Conservation (phyloP, 1,139 yeast species). For the Suhomyces bokatorum region DNA sequence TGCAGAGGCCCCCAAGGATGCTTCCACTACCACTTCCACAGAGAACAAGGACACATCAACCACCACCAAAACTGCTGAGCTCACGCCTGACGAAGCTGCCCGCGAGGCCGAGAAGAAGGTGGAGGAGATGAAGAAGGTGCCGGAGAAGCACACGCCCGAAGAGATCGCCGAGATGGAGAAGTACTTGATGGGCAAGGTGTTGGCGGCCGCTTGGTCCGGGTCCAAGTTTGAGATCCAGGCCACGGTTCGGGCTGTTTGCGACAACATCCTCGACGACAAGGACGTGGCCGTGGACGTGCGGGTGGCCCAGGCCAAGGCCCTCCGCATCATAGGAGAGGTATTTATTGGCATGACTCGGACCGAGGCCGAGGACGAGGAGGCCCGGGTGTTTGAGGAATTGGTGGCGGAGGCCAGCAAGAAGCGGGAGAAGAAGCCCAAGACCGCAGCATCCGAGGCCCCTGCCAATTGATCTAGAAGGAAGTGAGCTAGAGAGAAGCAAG, state of each 20-base stretch:
- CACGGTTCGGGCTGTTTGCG: slow-evolving; percentile 87
- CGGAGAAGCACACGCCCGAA: slow-evolving; percentile 69
- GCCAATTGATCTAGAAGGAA: no score
- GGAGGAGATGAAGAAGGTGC: slow-evolving; percentile 21
- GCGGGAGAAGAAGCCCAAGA: slow-evolving; percentile 51
- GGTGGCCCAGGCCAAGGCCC: slow-evolving; percentile 76
- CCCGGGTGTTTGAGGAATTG: slow-evolving; percentile 83
- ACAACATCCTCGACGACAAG: slow-evolving; percentile 66
- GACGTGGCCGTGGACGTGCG: slow-evolving; percentile 56
- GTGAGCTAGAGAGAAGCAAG: no score
- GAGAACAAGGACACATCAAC: neutral
- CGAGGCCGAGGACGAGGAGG: slow-evolving; percentile 87
- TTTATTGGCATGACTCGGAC: slow-evolving; percentile 70
- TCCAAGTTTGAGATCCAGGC: slow-evolving; percentile 86
- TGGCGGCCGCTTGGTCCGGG: slow-evolving; percentile 97
- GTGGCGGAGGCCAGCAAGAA: slow-evolving; percentile 90
- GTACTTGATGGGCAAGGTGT: slow-evolving; percentile 80
- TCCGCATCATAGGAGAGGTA: slow-evolving; percentile 71
- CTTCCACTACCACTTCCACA: neutral
- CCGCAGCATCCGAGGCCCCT: neutral
- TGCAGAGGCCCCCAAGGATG: neutral
- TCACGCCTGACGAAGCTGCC: slow-evolving; percentile 12
- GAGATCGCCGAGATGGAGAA: slow-evolving; percentile 86
- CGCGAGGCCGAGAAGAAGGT: slow-evolving; percentile 14
- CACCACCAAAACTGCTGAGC: slow-evolving; percentile 5